A percentile compares a stretch with the other conserved stretches of the same genome.
phyloP scores from a whole-genome alignment of 2,329 filamentous ascomycete species.

The Penicillium sp. region DNA sequence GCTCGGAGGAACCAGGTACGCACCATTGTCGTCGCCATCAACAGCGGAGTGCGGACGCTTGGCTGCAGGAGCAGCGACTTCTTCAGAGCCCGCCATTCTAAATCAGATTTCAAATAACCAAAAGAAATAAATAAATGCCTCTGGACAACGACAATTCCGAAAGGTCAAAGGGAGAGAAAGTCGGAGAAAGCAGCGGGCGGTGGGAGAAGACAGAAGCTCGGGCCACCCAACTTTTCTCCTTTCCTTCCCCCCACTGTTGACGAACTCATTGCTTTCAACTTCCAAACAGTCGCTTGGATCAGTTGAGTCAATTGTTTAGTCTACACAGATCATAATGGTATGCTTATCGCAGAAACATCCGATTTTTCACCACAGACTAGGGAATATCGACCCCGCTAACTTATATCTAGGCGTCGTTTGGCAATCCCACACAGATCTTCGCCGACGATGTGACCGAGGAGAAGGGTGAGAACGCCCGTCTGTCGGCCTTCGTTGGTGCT shows the following conservation, averaged over 20 bases:
- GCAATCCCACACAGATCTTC: conserved; percentile 95
- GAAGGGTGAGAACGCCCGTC: conserved; percentile 98
- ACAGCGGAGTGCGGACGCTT: conserved; percentile 62
- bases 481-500: conserved; percentile 96
- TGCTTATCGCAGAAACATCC: background rate
- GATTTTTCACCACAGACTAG: background rate
- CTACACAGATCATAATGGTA: conserved; percentile 33
- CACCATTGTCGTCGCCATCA: conserved; percentile 45
- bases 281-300: conserved; percentile 15
- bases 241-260: conserved; percentile 29
- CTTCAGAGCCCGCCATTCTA: conserved; percentile 33
- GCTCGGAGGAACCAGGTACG: conserved; percentile 10
- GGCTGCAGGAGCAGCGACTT: conserved; percentile 35
- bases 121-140: background rate
- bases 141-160: background rate
- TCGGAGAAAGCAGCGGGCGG: conserved; percentile 20
- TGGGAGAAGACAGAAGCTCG: conserved; percentile 24
- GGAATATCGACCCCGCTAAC: background rate
- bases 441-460: conserved; percentile 95
- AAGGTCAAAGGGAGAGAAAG: conserved; percentile 3
- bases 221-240: conserved; percentile 30
- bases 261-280: conserved; percentile 19
- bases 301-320: conserved; percentile 24
- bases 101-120: background rate
- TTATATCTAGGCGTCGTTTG: conserved; percentile 37